phyloP scores from a whole-genome alignment of 2,329 filamentous ascomycete species.

The Cryphonectria radicalis region DNA sequence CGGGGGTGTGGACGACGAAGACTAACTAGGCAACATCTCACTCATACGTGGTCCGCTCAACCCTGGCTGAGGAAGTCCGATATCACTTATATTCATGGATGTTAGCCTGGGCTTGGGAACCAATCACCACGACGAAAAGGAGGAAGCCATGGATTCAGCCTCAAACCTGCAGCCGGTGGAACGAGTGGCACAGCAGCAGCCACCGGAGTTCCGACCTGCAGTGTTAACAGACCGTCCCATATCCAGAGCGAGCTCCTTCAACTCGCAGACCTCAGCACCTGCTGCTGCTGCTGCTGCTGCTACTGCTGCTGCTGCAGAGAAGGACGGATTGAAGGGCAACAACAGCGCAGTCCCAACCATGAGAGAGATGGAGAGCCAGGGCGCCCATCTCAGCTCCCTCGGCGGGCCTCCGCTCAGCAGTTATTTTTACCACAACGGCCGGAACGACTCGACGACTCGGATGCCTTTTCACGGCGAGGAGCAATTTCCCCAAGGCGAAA shows the following conservation, averaged over 20 bases:
- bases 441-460: constrained; percentile 15
- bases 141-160: not conserved
- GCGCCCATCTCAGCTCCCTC: constrained; percentile 20
- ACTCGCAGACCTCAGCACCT: not conserved
- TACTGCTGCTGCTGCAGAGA: constrained; percentile 2
- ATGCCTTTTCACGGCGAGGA: constrained; percentile 28
- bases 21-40: not conserved
- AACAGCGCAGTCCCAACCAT: not conserved
- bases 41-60: not conserved
- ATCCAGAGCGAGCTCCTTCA: not conserved
- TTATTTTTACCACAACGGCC: constrained; percentile 5
- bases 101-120: not conserved
- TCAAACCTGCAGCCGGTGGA: not conserved
- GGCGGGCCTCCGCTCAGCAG: constrained; percentile 11
- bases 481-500: not conserved
- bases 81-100: not conserved
- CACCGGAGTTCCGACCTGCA: not conserved
- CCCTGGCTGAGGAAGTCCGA: not conserved
- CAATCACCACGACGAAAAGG: not conserved
- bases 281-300: not conserved
- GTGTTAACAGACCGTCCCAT: not conserved
- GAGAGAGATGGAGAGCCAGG: constrained; percentile 18
- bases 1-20: not conserved
- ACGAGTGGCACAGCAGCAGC: not conserved
- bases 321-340: constrained; percentile 6